Evolutionary conservation across 129 eudicot genomes (phyloP).

Genomic region (Flaveria ramosissima): DNA sequence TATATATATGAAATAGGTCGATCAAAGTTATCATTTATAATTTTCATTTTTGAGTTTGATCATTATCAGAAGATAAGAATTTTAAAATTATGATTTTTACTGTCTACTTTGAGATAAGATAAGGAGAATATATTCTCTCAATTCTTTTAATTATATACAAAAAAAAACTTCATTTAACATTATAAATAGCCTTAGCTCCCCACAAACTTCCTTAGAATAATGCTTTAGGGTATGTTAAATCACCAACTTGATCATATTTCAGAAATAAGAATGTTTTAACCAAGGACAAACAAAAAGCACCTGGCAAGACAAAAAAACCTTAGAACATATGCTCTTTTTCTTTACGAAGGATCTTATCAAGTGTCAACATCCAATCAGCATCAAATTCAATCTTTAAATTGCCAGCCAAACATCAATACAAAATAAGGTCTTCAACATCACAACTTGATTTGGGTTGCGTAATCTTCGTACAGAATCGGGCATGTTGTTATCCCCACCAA

Average conservation of each 20-base stretch:
- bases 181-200: neutral
- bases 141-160: too few species aligned
- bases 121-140: neutral
- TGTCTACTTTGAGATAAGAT: neutral
- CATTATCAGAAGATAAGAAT: neutral
- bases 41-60: neutral
- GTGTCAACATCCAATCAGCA: conserved; percentile 18
- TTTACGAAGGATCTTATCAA: conserved; percentile 22
- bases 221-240: conserved; percentile 23
- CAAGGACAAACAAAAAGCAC: conserved; percentile 14
- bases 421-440: conserved; percentile 17
- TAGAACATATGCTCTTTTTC: conserved; percentile 22
- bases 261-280: neutral
- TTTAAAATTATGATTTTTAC: neutral
- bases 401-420: neutral
- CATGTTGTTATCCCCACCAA: conserved; percentile 11
- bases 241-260: conserved; percentile 4
- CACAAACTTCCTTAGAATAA: conserved; percentile 12
- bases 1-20: neutral
- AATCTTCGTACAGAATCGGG: neutral
- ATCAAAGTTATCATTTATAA: neutral
- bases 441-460: neutral
- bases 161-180: neutral
- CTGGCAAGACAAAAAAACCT: conserved; percentile 4
- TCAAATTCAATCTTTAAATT: conserved; percentile 11